phyloP scores from a whole-genome alignment of 352 stramenopile species.

The Globisporangium takayamanum region DNA sequence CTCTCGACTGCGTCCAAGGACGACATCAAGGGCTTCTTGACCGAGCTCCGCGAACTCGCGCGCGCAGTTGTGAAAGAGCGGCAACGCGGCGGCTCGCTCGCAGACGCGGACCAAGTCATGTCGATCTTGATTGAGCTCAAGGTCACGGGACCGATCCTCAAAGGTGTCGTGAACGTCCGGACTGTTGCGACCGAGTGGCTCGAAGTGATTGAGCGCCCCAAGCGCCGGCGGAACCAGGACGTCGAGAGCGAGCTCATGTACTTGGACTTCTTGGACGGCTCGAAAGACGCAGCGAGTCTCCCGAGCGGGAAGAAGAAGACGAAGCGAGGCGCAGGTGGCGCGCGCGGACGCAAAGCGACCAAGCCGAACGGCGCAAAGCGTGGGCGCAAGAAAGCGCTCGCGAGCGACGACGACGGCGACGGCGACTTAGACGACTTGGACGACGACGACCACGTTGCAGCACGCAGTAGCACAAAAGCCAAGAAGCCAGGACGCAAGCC shows the following conservation, averaged over 20 bases:
- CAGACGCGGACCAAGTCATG: constrained; percentile 80
- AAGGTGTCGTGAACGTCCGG: constrained; percentile 70
- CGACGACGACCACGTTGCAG: constrained; percentile 27
- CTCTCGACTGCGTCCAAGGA: constrained; percentile 62
- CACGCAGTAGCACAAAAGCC: constrained; percentile 13
- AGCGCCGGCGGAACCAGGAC: constrained; percentile 80
- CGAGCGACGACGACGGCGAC: constrained; percentile 45
- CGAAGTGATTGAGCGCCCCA: constrained; percentile 83
- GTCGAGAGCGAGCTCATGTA: constrained; percentile 84
- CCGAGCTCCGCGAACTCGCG: constrained; percentile 66
- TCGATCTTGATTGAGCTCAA: constrained; percentile 87
- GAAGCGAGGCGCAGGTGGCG: constrained; percentile 9
- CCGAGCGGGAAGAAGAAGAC: constrained; percentile 18
- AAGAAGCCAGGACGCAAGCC: constrained; percentile 25
- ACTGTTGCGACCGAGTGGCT: constrained; percentile 74
- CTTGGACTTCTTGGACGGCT: constrained; percentile 75
- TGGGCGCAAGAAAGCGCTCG: constrained; percentile 26
- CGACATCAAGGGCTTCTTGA: constrained; percentile 80
- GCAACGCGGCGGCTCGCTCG: constrained; percentile 75
- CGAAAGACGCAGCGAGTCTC: constrained; percentile 34
- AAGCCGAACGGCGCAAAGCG: constrained; percentile 33
- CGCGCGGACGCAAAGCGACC: constrained; percentile 25
- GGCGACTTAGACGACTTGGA: constrained; percentile 42
- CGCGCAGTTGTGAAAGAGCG: constrained; percentile 79
- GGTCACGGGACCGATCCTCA: constrained; percentile 73